Conservation (phyloP, 1,139 yeast species). For the Meyerozyma sp. region DNA sequence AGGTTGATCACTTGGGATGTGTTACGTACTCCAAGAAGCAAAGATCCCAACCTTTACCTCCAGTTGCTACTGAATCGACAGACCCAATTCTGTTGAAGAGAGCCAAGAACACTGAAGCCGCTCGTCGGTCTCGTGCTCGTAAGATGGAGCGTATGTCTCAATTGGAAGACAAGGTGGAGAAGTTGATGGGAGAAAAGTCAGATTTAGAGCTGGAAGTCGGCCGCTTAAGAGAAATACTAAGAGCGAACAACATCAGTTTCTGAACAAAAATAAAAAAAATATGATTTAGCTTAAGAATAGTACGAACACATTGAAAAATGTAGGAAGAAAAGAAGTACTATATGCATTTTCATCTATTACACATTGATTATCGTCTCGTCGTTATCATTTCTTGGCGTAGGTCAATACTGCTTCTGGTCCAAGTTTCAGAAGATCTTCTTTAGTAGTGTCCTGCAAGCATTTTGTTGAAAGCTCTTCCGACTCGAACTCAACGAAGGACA, state of each 20-base stretch:
- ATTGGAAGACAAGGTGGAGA: conserved; percentile 73
- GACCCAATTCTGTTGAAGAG: conserved; percentile 77
- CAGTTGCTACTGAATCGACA: conserved; percentile 52
- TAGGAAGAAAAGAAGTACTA: too few relatives aligned
- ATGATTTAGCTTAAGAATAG: not conserved
- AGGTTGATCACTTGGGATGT: conserved; percentile 58
- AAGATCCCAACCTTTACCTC: conserved; percentile 57
- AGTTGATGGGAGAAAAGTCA: conserved; percentile 49
- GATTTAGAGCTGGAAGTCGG: conserved; percentile 54
- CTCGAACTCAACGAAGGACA: conserved; percentile 81
- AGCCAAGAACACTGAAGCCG: conserved; percentile 95
- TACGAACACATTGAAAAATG: not conserved
- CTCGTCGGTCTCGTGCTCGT: conserved; percentile 91
- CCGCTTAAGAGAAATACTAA: conserved; percentile 48
- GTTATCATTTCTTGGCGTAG: conserved; percentile 28
- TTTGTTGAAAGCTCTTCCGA: conserved; percentile 30
- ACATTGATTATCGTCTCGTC: not conserved
- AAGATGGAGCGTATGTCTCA: conserved; percentile 85
- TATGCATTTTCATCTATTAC: too few relatives aligned
- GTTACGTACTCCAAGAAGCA: conserved; percentile 62
- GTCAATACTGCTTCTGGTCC: conserved; percentile 23
- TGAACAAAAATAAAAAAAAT: not conserved
- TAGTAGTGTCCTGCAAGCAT: conserved; percentile 14
- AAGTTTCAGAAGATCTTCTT: conserved; percentile 11
- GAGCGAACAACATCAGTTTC: conserved; percentile 10